Evolutionary conservation across 345 rosid genomes (phyloP), one percentile per base, ranked within the genome.

Genomic region (Kandelia obovata): DNA sequence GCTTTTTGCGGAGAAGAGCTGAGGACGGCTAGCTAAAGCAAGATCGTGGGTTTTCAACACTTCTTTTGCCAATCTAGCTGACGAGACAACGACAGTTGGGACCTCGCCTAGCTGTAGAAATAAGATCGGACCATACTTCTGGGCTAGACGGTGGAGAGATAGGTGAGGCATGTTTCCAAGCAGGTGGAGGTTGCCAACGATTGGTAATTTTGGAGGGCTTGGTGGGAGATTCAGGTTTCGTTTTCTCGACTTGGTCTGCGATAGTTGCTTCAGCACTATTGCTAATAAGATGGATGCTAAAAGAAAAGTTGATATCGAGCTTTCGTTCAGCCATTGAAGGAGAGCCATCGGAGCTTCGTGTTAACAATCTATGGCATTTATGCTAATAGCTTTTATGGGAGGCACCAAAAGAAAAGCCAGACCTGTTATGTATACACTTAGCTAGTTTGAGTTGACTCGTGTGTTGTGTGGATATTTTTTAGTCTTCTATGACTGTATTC

Each of bases 141-240:
- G 53, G 32, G 73, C 58, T 4, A 63, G 68, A 21, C 55, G 9
- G 52, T 16, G 55, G 37, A 74, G 69, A 25, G 78, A 63, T 30
- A 68, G 5, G 55, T 74, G 78, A 58, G 78, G 78, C 58, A 56
- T 47, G 26, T 32, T 68, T 10, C 71, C 69, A 26, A 74, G 60
- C 53, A 63, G 73, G 61, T 74, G 78, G 52, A 74, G 73, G 55
- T 74, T 74, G 20, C 78, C 78, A n/a, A 74, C 34, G 68, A 74
- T 32, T 15, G 78, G 78, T 57, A 74, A 69, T 53, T 68, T 74
- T 46, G 52, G 1, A 31, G 78, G 78, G 64, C 65, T 15, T 32
- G 78, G 78, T 57, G 78, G 79, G 60, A 63, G 69, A 62, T 78
- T 82, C 28, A 61, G 75, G 58, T 77, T 67, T 39, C 62, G 62